phyloP scores from a whole-genome alignment of 2,329 filamentous ascomycete genomes.

The Colletotrichum somersetense region DNA sequence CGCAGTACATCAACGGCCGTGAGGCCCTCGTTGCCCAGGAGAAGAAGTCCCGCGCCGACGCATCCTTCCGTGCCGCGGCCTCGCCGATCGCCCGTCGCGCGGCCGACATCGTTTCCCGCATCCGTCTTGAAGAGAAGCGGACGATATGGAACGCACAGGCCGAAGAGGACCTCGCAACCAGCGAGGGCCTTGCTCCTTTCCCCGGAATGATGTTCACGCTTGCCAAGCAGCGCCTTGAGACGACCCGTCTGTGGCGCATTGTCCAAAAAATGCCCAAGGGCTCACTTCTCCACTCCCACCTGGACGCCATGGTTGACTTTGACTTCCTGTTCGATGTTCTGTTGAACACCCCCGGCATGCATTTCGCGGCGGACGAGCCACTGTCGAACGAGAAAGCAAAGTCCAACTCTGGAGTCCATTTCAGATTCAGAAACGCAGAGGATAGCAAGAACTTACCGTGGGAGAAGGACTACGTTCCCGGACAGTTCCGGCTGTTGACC shows the following conservation, averaged over 20 bases:
- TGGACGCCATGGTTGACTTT: conserved; percentile 85
- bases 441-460: conserved; percentile 63
- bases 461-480: conserved; percentile 69
- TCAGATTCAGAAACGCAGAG: conserved; percentile 63
- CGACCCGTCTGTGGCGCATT: conserved; percentile 82
- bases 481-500: conserved; percentile 64
- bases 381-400: conserved; percentile 65
- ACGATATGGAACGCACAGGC: conserved; percentile 78
- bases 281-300: conserved; percentile 80
- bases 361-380: conserved; percentile 67
- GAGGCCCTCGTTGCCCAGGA: conserved; percentile 84
- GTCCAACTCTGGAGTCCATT: conserved; percentile 66
- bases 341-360: conserved; percentile 76
- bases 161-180: conserved; percentile 71
- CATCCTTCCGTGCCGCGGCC: conserved; percentile 74
- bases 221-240: conserved; percentile 81
- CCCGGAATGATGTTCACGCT: conserved; percentile 89
- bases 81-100: conserved; percentile 80
- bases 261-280: conserved; percentile 86
- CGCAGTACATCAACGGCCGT: conserved; percentile 83
- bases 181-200: conserved; percentile 70
- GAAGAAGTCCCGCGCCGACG: conserved; percentile 82
- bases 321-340: conserved; percentile 78
- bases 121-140: conserved; percentile 78
- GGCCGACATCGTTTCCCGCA: conserved; percentile 78